Conservation (phyloP, 768 basidiomycete genomes). For the Tubosaeta sp. region DNA sequence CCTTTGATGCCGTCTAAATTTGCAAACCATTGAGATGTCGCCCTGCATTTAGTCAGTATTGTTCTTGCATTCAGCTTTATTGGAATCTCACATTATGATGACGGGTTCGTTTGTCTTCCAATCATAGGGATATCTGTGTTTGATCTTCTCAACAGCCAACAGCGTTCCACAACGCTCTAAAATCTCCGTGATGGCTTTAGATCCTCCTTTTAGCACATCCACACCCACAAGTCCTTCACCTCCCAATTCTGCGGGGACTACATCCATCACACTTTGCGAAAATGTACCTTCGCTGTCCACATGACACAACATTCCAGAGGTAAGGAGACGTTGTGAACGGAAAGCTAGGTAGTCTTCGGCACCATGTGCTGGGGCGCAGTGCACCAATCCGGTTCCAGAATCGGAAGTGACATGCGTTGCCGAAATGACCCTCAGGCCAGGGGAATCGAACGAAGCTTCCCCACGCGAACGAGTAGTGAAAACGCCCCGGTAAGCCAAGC, state of each 20-base stretch:
- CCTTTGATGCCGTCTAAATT: slow-evolving; percentile 83
- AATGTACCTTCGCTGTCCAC: slow-evolving; percentile 78
- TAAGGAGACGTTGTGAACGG: slow-evolving; percentile 50
- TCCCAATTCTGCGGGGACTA: slow-evolving; percentile 34
- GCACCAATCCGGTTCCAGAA: slow-evolving; percentile 94
- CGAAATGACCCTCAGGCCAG: slow-evolving; percentile 47
- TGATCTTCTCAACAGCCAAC: slow-evolving; percentile 63
- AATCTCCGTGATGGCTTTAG: slow-evolving; percentile 58
- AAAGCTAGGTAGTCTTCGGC: slow-evolving; percentile 86
- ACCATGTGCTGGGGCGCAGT: slow-evolving; percentile 93
- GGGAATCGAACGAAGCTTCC: not conserved
- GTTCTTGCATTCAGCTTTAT: not conserved
- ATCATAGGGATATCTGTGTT: slow-evolving; percentile 92
- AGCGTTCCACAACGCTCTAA: slow-evolving; percentile 51
- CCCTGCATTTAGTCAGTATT: slow-evolving; percentile 39
- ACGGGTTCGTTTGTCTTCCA: slow-evolving; percentile 94
- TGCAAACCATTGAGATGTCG: slow-evolving; percentile 98
- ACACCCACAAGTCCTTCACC: slow-evolving; percentile 61
- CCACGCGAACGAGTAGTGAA: slow-evolving; percentile 40
- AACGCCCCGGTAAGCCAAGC: slow-evolving; percentile 54
- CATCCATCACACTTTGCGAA: slow-evolving; percentile 49
- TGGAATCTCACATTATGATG: slow-evolving; percentile 68
- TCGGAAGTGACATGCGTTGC: slow-evolving; percentile 77
- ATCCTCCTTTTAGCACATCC: slow-evolving; percentile 71
- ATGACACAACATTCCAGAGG: slow-evolving; percentile 63